These are phyloP conservation scores for Coemansia sp. DNA, from an alignment of 192 early-diverging fungal genomes.

Conservation along the genomic window DNA sequence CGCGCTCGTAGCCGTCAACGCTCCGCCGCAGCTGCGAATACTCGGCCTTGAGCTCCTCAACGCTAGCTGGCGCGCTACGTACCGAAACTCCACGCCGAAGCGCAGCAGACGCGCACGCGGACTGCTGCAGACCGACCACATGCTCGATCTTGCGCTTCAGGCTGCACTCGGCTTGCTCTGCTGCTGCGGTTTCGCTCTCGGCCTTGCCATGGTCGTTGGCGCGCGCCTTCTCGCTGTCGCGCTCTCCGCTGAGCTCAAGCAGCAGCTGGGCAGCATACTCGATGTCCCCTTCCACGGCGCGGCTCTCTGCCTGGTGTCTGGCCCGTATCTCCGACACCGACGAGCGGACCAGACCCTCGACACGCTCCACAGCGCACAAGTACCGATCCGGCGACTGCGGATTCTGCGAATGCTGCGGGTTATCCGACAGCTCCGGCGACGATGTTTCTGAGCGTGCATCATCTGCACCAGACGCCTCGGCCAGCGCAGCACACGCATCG, in stretches of 20 bases:
- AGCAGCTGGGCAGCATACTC: constrained; percentile 45
- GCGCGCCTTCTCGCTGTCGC: constrained; percentile 16
- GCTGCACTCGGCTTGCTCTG: constrained; percentile 9
- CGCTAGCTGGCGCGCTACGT: neutral
- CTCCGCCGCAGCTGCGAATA: constrained; percentile 20
- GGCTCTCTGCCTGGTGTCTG: constrained; percentile 19
- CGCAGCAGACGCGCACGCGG: constrained; percentile 15
- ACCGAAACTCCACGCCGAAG: neutral
- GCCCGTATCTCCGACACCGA: constrained; percentile 26
- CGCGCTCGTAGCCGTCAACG: constrained; percentile 18
- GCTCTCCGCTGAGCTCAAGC: constrained; percentile 43
- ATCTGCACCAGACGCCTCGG: neutral
- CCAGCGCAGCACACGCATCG: neutral
- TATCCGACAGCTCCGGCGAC: neutral
- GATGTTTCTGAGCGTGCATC: neutral
- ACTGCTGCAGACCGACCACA: constrained; percentile 34
- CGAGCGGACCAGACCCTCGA: constrained; percentile 14
- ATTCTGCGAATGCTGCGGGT: neutral
- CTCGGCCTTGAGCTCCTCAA: constrained; percentile 30
- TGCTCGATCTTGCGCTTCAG: constrained; percentile 27
- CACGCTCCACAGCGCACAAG: constrained; percentile 13
- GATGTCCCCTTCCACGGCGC: constrained; percentile 33
- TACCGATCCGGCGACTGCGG: constrained; percentile 20
- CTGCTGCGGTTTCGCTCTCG: constrained; percentile 5
- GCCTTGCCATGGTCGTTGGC: constrained; percentile 8